Evolutionary conservation across 345 rosid species (phyloP), one percentile per base, ranked within the genome.

Genomic region (Gossypium thurberi): DNA sequence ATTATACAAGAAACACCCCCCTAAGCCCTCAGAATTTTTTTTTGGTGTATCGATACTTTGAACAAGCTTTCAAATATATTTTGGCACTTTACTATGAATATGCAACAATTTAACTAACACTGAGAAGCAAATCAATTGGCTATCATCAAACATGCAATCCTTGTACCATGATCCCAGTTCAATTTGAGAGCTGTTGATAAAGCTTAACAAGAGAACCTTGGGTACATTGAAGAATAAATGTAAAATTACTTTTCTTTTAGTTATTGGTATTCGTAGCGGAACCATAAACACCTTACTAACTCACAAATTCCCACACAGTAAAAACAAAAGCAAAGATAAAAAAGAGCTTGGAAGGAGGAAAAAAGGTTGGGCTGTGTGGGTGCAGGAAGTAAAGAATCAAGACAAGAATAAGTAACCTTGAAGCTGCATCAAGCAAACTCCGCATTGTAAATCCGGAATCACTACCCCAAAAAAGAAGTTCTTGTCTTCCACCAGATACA

Each of bases 361-460:
- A 13, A 10, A 15, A 3, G 2, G 1, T 18, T 3, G 48, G 15
- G 58, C 3, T 23, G 53, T 1, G 8, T 21, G 13, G 12, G 6
- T 10, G 46, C 14, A 17, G 47, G 47, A 63, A n/a, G 21, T 25
- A 21, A 56, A 56, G 37, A 71, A 56, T 12, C 18, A 56, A 63
- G 65, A 73, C 71, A 72, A 55, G 50, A 68, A 69, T 65, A 26
- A 53, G 69, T 56, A 67, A 90, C 98, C 96, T 91, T 65, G 98
- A 91, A 82, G 97, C 92, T 78, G 81, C 91, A 82, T 94, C 96
- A 76, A 94, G 97, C 91, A 94, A 85, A 82, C 89, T 90, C 85
- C 88, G 84, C 94, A 94, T 87, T 63, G 91, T 84, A 73, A 85
- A 85, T 72, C 88, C 87, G 44, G 93, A 80, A 82, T 94, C 91